Evolutionary conservation across 2,329 filamentous ascomycete genomes (phyloP).

Genomic region (Coniochaeta sp.): DNA sequence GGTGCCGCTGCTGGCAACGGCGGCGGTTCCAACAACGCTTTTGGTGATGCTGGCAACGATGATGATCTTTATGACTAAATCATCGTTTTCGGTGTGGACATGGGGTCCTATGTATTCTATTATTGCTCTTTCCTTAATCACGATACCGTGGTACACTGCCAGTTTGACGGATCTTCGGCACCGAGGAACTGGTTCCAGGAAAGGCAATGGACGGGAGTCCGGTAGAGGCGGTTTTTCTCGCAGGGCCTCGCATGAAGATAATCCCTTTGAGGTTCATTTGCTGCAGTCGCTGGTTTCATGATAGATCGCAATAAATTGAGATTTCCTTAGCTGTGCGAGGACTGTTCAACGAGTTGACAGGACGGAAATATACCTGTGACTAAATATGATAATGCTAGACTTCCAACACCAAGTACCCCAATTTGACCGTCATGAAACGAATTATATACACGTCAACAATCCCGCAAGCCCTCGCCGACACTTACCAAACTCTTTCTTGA

Average conservation of each 20-base stretch:
- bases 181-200: background rate
- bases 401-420: background rate
- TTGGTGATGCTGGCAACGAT: constrained; percentile 85
- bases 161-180: background rate
- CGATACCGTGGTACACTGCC: background rate
- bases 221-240: constrained; percentile 3
- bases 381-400: background rate
- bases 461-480: background rate
- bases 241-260: constrained; percentile 1
- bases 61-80: constrained; percentile 93
- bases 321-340: constrained; percentile 3
- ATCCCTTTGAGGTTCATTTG: background rate
- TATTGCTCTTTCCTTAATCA: constrained; percentile 17
- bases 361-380: background rate
- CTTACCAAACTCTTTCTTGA: background rate
- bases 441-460: background rate
- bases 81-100: constrained; percentile 12
- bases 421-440: background rate
- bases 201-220: constrained; percentile 1
- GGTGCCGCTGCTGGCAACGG: constrained; percentile 59
- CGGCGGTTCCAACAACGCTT: constrained; percentile 52
- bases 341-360: background rate
- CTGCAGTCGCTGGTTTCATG: constrained; percentile 7
- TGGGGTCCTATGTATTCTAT: constrained; percentile 36
- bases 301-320: constrained; percentile 23